Conservation (phyloP, 75 land plant genomes). For the Selaginella tamariscina region DNA sequence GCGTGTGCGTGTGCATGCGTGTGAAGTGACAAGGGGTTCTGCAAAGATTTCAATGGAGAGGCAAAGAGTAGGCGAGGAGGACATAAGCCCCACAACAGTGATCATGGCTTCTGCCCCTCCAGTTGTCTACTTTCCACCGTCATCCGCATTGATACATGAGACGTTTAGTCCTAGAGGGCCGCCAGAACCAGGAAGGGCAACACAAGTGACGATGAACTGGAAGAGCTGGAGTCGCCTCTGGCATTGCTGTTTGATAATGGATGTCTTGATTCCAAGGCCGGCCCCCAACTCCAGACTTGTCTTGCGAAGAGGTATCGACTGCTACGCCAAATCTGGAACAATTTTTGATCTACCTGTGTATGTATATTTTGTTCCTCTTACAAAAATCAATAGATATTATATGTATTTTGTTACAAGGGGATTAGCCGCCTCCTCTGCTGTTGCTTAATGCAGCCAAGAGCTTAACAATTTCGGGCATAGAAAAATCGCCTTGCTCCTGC, state of each 20-base stretch:
- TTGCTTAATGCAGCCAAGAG: conserved; percentile 6
- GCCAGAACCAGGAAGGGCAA: conserved; percentile 57
- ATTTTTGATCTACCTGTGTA: too few relatives aligned
- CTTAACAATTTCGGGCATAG: background rate
- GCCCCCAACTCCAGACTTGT: too few relatives aligned
- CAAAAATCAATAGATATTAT: too few relatives aligned
- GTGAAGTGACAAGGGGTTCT: too few relatives aligned
- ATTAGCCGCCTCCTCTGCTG: too few relatives aligned
- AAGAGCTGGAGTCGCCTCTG: conserved; percentile 60
- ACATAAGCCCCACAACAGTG: conserved; percentile 31
- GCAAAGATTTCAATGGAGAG: conserved; percentile 31
- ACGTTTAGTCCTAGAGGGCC: conserved; percentile 23
- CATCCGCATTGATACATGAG: conserved; percentile 50
- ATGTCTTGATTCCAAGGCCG: background rate
- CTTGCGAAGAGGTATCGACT: too few relatives aligned
- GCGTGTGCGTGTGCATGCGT: too few relatives aligned
- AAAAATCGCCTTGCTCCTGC: background rate
- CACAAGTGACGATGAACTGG: conserved; percentile 87
- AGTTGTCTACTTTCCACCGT: conserved; percentile 52
- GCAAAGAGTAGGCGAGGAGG: conserved; percentile 26
- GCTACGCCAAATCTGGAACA: too few relatives aligned
- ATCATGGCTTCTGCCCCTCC: conserved; percentile 38
- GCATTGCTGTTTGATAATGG: conserved; percentile 32
- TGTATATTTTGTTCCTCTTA: too few relatives aligned
- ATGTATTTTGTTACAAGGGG: too few relatives aligned